Conservation (phyloP, 306 rosid genomes). For the Sechiopsis laciniata region DNA sequence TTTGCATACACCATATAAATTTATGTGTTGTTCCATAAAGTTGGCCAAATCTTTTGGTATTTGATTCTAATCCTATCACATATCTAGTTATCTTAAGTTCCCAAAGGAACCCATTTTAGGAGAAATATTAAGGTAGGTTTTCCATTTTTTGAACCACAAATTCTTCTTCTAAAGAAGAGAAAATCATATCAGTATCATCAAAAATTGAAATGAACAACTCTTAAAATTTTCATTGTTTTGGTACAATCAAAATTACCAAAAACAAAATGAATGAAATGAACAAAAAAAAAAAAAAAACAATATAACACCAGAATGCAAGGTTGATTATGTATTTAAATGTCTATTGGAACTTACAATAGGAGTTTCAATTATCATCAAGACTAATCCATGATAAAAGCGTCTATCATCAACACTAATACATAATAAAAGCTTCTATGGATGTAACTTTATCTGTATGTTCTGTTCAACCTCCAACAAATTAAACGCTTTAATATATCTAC, state of each 20-base stretch:
- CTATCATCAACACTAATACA: neutral
- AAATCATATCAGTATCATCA: no score
- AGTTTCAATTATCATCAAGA: slow-evolving; percentile 1
- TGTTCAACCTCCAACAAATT: neutral
- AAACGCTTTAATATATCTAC: slow-evolving; percentile 2
- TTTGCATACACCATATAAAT: neutral
- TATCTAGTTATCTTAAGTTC: no score
- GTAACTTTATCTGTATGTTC: neutral
- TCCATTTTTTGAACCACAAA: no score
- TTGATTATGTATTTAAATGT: neutral
- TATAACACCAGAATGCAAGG: no score
- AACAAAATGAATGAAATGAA: neutral
- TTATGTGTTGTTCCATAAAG: neutral
- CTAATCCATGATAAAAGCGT: neutral
- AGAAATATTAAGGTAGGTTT: no score
- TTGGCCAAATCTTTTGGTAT: no score
- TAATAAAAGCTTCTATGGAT: neutral
- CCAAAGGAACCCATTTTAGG: no score
- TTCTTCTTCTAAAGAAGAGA: no score
- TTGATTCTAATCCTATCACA: neutral
- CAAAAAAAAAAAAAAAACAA: no score
- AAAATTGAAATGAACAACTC: no score
- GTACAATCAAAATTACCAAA: neutral
- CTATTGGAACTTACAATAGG: neutral
- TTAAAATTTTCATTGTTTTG: no score